These are phyloP conservation scores for Dendrobium huoshanense DNA, from an alignment of 106 monocot genomes.

Conservation along the genomic window DNA sequence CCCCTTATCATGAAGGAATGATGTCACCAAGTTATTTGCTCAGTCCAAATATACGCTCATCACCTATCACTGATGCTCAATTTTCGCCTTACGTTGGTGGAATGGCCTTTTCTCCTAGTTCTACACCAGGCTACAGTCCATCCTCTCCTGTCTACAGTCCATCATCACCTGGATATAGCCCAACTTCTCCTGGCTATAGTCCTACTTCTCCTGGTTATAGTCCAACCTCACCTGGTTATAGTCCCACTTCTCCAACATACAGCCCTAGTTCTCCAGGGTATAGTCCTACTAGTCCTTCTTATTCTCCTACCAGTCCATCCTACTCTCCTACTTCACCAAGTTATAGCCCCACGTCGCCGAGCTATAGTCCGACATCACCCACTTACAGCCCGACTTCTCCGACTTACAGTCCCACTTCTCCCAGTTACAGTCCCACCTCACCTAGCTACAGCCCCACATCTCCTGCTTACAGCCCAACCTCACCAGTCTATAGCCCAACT, in stretches of 20 bases:
- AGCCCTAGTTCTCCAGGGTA: conserved; percentile 93
- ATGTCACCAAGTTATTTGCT: conserved; percentile 92
- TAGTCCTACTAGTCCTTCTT: conserved; percentile 92
- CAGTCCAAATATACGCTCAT: conserved; percentile 81
- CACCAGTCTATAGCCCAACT: conserved; percentile 80
- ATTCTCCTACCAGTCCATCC: conserved; percentile 91
- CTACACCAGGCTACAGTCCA: conserved; percentile 90
- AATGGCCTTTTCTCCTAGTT: conserved; percentile 88
- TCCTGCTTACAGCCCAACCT: conserved; percentile 87
- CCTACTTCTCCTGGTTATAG: conserved; percentile 90
- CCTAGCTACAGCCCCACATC: conserved; percentile 89
- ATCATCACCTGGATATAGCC: conserved; percentile 88
- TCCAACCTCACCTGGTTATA: conserved; percentile 89
- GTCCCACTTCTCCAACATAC: conserved; percentile 87
- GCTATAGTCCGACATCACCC: conserved; percentile 81
- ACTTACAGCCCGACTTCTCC: conserved; percentile 85
- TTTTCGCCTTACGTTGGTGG: conserved; percentile 97
- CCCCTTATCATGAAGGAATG: conserved; percentile 94
- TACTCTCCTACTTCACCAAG: conserved; percentile 83
- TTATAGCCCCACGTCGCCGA: conserved; percentile 75
- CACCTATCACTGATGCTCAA: conserved; percentile 92
- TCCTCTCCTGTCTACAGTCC: conserved; percentile 93
- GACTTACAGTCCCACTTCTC: conserved; percentile 78
- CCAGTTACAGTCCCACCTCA: conserved; percentile 86
- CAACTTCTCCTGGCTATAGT: conserved; percentile 86